phyloP scores from a whole-genome alignment of 1,284 basidiomycete genomes.

The Ustilago shanxiensis region DNA sequence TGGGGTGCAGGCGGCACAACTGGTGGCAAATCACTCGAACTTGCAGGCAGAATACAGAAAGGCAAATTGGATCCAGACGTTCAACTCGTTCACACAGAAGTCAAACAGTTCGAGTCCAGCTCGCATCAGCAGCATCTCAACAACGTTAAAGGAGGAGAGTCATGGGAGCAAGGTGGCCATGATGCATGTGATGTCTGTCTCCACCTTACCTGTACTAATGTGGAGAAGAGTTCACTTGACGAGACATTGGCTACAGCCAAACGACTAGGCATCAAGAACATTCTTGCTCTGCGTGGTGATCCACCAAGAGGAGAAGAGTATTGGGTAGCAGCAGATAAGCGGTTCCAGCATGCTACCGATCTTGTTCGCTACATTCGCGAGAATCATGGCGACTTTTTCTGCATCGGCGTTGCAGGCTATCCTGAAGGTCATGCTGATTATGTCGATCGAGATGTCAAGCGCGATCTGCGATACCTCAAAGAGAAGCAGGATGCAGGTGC shows the following conservation, averaged over 20 bases:
- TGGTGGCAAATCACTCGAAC: constrained; percentile 85
- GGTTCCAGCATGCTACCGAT: constrained; percentile 89
- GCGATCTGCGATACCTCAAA: constrained; percentile 84
- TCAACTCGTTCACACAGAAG: constrained; percentile 19
- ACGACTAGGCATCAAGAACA: constrained; percentile 85
- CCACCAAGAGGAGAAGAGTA: constrained; percentile 93
- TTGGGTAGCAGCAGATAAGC: constrained; percentile 86
- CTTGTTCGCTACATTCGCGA: constrained; percentile 90
- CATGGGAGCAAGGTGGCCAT: constrained; percentile 74
- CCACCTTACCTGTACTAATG: constrained; percentile 97
- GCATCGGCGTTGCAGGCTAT: constrained; percentile 92
- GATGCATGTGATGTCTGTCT: constrained; percentile 86
- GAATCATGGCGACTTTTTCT: constrained; percentile 88
- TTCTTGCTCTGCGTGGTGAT: constrained; percentile 88
- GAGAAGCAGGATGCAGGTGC: constrained; percentile 94
- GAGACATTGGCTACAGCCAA: constrained; percentile 85
- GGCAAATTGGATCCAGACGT: constrained; percentile 54
- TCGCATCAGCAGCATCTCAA: constrained; percentile 32
- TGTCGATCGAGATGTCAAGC: constrained; percentile 77
- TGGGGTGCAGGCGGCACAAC: constrained; percentile 98
- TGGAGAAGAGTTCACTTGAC: constrained; percentile 80
- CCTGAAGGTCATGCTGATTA: constrained; percentile 83
- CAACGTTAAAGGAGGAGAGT: constrained; percentile 15
- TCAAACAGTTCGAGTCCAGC: constrained; percentile 11
- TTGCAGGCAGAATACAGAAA: constrained; percentile 72